Conservation (phyloP, 1,139 yeast genomes). For the Barnettozyma hawaiiensis region DNA sequence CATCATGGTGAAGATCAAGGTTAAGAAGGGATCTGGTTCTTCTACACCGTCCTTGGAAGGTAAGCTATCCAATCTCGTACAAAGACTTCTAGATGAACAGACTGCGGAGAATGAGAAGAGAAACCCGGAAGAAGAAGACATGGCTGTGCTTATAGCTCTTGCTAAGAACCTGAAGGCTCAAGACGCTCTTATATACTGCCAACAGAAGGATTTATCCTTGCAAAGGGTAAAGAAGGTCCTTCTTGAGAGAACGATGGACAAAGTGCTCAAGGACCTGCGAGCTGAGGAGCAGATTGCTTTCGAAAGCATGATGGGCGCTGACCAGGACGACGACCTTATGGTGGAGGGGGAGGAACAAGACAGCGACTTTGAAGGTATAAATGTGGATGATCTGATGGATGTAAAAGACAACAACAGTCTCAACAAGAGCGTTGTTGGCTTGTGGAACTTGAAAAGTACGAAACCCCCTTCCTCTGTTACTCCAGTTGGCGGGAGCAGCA, state of each 20-base stretch:
- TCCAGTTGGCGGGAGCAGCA: constrained; percentile 12
- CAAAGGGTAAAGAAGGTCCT: constrained; percentile 58
- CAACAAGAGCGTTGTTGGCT: constrained; percentile 68
- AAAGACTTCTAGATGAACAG: constrained; percentile 46
- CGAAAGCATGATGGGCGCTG: constrained; percentile 21
- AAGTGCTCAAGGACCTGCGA: constrained; percentile 40
- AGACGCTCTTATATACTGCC: constrained; percentile 51
- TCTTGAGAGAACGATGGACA: constrained; percentile 54
- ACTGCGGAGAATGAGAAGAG: constrained; percentile 39
- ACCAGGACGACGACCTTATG: too few species aligned
- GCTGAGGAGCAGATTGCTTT: constrained; percentile 30
- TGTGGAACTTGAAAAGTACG: constrained; percentile 48
- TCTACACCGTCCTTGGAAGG: constrained; percentile 38
- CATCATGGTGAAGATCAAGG: constrained; percentile 21
- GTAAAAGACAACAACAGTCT: constrained; percentile 56
- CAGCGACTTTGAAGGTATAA: constrained; percentile 43
- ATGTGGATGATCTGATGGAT: constrained; percentile 52
- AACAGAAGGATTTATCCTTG: constrained; percentile 56
- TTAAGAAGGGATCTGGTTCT: constrained; percentile 15
- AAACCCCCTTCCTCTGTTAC: background rate
- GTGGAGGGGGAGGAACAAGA: constrained; percentile 16
- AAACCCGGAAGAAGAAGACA: constrained; percentile 27
- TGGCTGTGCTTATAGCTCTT: constrained; percentile 39
- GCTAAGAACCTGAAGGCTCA: constrained; percentile 51
- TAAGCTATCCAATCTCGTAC: constrained; percentile 45